phyloP scores from a whole-genome alignment of 2,329 filamentous ascomycete genomes.

The Xylariaceae sp. region DNA sequence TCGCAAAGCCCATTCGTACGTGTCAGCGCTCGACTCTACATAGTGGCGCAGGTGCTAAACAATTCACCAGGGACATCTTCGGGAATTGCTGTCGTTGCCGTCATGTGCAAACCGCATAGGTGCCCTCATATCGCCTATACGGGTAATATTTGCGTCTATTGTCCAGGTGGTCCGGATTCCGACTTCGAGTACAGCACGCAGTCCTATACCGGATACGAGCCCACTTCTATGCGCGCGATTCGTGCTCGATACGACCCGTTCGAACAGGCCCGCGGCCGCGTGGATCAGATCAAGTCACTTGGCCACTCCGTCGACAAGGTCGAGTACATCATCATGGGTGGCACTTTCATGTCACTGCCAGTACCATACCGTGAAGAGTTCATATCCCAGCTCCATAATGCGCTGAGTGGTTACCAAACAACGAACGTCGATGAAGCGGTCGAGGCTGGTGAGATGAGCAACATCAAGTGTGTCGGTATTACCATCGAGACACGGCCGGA shows the following conservation, averaged over 20 bases:
- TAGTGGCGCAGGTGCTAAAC: constrained; percentile 1
- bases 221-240: constrained; percentile 97
- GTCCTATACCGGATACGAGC: constrained; percentile 97
- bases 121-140: constrained; percentile 98
- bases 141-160: constrained; percentile 98
- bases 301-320: constrained; percentile 98
- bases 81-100: constrained; percentile 94
- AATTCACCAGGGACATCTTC: constrained; percentile 62
- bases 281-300: constrained; percentile 92
- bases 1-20: constrained; percentile 84
- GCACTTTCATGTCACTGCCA: constrained; percentile 95
- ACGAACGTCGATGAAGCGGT: constrained; percentile 94
- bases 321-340: constrained; percentile 99
- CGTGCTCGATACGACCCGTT: constrained; percentile 96
- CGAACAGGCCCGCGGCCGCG: constrained; percentile 89
- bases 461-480: constrained; percentile 95
- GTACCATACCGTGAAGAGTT: constrained; percentile 88
- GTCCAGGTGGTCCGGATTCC: constrained; percentile 92
- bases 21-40: neutral
- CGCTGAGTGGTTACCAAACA: constrained; percentile 91
- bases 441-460: constrained; percentile 90
- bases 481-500: constrained; percentile 97
- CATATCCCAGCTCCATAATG: constrained; percentile 93
- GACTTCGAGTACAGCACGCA: constrained; percentile 99
- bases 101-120: constrained; percentile 98